Evolutionary conservation across 1,284 basidiomycete genomes (phyloP).

Genomic region (Mycena sp.): DNA sequence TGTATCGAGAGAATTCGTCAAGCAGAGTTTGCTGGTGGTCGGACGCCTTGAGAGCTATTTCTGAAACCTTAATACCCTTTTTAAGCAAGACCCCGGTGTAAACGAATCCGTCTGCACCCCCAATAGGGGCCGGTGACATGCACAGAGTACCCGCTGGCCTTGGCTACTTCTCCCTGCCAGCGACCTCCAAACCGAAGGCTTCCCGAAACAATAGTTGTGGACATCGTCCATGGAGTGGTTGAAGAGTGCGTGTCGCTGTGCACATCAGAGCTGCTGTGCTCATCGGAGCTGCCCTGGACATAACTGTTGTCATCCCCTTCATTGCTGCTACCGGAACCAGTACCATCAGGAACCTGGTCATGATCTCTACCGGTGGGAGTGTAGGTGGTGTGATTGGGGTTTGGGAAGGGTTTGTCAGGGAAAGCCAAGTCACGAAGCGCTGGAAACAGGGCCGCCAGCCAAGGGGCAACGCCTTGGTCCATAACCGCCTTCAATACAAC

Average conservation of each 20-base stretch:
- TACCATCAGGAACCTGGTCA: not conserved
- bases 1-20: not conserved
- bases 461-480: not conserved
- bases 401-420: not conserved
- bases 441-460: not conserved
- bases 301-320: not conserved
- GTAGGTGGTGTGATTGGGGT: not conserved
- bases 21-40: not conserved
- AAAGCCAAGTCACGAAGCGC: not conserved
- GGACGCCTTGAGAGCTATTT: slow-evolving; percentile 5
- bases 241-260: no score
- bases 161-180: slow-evolving; percentile 4
- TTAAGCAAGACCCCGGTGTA: not conserved
- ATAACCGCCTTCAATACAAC: not conserved
- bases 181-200: not conserved
- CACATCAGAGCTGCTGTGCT: no score
- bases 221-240: not conserved
- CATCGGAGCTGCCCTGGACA: no score
- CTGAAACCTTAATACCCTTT: not conserved
- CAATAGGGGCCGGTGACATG: not conserved
- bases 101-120: not conserved
- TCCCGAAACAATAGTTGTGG: not conserved
- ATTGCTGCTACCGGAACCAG: not conserved
- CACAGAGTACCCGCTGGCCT: not conserved
- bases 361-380: not conserved